phyloP scores from a whole-genome alignment of 2,329 filamentous ascomycete genomes.

The Shiraia bambusicola region DNA sequence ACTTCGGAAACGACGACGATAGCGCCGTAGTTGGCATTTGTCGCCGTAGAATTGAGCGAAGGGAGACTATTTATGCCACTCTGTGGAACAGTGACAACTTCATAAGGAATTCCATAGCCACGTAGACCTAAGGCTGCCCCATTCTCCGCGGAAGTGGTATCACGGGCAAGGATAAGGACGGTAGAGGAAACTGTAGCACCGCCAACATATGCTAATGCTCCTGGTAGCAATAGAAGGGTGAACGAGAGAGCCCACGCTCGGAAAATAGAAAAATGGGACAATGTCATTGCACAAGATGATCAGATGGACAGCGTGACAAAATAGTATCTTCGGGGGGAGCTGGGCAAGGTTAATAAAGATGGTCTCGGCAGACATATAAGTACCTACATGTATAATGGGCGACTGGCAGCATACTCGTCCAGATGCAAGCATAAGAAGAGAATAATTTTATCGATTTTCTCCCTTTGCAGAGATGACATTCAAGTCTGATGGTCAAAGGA shows the following conservation, averaged over 20 bases:
- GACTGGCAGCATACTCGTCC: constrained; percentile 22
- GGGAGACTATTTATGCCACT: constrained; percentile 53
- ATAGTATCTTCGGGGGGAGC: constrained; percentile 27
- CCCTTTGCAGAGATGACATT: constrained; percentile 15
- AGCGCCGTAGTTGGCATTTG: constrained; percentile 59
- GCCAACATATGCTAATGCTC: constrained; percentile 23
- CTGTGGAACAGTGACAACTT: constrained; percentile 58
- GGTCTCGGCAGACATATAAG: constrained; percentile 31
- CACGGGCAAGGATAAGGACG: constrained; percentile 59
- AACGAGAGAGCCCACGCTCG: constrained; percentile 27
- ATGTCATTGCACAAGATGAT: constrained; percentile 27
- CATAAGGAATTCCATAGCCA: constrained; percentile 62
- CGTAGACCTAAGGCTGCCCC: constrained; percentile 58
- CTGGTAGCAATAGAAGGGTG: constrained; percentile 19
- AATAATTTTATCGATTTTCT: constrained; percentile 36
- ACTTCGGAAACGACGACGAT: constrained; percentile 59
- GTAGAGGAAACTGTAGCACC: constrained; percentile 45
- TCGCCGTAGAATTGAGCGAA: constrained; percentile 51
- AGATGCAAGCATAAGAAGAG: constrained; percentile 28
- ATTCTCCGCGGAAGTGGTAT: constrained; percentile 51
- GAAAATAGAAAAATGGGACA: constrained; percentile 24
- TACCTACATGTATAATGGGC: constrained; percentile 27
- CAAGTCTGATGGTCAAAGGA: constrained; percentile 3
- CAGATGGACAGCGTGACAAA: constrained; percentile 20
- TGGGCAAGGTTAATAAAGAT: constrained; percentile 34